phyloP scores from a whole-genome alignment of 2,329 filamentous ascomycete genomes.

The Arthrinium puccinioides region DNA sequence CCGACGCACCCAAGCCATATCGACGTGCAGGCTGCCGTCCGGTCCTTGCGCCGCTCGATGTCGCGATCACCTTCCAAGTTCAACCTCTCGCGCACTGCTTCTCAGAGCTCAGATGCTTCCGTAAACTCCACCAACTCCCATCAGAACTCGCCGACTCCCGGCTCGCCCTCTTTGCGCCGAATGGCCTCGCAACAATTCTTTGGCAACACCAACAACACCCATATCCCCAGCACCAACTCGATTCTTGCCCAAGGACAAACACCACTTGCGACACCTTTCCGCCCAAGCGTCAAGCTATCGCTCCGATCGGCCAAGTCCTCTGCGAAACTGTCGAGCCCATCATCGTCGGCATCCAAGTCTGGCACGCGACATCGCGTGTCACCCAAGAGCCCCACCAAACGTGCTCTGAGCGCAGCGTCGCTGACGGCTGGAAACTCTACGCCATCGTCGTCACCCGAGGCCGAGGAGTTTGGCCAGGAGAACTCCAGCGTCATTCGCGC shows the following conservation, averaged over 20 bases:
- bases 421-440: slow-evolving; percentile 62
- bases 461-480: slow-evolving; percentile 33
- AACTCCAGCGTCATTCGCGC: slow-evolving; percentile 27
- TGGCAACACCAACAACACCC: slow-evolving; percentile 35
- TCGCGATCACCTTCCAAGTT: slow-evolving; percentile 95
- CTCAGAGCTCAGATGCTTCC: slow-evolving; percentile 33
- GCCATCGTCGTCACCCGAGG: slow-evolving; percentile 39
- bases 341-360: slow-evolving; percentile 43
- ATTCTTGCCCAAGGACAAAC: slow-evolving; percentile 25
- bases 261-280: slow-evolving; percentile 56
- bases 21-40: slow-evolving; percentile 69
- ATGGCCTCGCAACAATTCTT: slow-evolving; percentile 38
- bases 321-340: slow-evolving; percentile 34
- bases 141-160: slow-evolving; percentile 21
- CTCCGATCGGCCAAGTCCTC: slow-evolving; percentile 55
- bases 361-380: slow-evolving; percentile 60
- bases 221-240: slow-evolving; percentile 13
- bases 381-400: slow-evolving; percentile 74
- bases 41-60: slow-evolving; percentile 77
- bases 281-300: slow-evolving; percentile 60
- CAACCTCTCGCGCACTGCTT: slow-evolving; percentile 46
- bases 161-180: slow-evolving; percentile 31
- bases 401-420: slow-evolving; percentile 62
- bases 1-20: slow-evolving; percentile 78
- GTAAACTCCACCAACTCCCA: slow-evolving; percentile 43